These are phyloP conservation scores for Plenodomus lindquistii DNA, from an alignment of 2,329 filamentous ascomycete species.

Conservation along the genomic window DNA sequence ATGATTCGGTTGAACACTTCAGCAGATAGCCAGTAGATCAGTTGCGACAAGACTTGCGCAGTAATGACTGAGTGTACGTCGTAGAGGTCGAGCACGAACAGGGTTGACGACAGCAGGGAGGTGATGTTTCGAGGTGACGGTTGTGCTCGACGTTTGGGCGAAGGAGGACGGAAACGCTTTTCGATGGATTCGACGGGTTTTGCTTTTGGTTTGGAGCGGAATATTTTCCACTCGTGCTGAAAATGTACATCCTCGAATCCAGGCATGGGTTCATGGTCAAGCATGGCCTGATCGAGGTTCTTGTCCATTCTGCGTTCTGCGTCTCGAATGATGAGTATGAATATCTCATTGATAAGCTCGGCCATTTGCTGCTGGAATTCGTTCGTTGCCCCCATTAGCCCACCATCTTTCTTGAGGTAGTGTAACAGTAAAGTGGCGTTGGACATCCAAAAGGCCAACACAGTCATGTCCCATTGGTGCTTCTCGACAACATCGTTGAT, in stretches of 20 bases:
- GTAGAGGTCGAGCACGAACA: slow-evolving; percentile 98
- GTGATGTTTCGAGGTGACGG: slow-evolving; percentile 93
- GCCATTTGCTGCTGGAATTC: slow-evolving; percentile 92
- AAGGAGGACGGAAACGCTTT: slow-evolving; percentile 88
- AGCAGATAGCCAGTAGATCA: slow-evolving; percentile 94
- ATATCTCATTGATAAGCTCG: slow-evolving; percentile 96
- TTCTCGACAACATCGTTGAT: slow-evolving; percentile 97
- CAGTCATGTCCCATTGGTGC: slow-evolving; percentile 99
- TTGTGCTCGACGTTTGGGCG: slow-evolving; percentile 89
- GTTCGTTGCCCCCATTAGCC: slow-evolving; percentile 76
- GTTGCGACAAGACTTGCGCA: slow-evolving; percentile 85
- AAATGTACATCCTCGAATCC: slow-evolving; percentile 97
- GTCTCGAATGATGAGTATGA: slow-evolving; percentile 94
- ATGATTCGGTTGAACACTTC: slow-evolving; percentile 98
- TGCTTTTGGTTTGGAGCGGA: slow-evolving; percentile 86
- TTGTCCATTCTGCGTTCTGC: slow-evolving; percentile 96
- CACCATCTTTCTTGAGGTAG: slow-evolving; percentile 92
- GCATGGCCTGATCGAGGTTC: slow-evolving; percentile 87
- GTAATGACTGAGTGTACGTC: slow-evolving; percentile 97
- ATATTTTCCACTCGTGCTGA: slow-evolving; percentile 98
- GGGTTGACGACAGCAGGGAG: slow-evolving; percentile 88
- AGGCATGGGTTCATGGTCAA: slow-evolving; percentile 97
- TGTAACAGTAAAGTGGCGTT: slow-evolving; percentile 94
- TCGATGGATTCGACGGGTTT: slow-evolving; percentile 84
- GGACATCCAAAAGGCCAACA: slow-evolving; percentile 97